These are phyloP conservation scores for Yarrowia osloensis DNA, from an alignment of 805 yeast genomes.

Conservation along the genomic window DNA sequence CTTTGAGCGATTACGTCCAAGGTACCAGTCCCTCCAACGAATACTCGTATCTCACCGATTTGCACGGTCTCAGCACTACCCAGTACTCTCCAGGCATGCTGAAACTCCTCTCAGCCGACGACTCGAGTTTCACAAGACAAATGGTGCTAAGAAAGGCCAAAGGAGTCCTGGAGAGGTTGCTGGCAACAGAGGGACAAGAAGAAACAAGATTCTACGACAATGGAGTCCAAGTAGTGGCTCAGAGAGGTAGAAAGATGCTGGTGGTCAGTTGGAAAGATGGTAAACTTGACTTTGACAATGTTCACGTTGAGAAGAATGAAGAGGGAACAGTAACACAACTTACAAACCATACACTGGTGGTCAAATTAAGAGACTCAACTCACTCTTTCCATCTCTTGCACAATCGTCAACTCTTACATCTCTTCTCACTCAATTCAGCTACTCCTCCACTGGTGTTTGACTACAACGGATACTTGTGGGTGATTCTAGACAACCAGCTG, in stretches of 20 bases:
- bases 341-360: neutral
- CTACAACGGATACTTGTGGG: slow-evolving; percentile 1
- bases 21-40: neutral
- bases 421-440: neutral
- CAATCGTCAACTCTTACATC: neutral
- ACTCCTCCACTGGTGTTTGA: neutral
- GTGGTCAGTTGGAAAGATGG: neutral
- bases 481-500: neutral
- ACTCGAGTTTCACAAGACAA: neutral
- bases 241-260: neutral
- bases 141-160: neutral
- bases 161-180: too few relatives aligned
- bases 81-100: neutral
- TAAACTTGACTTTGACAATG: neutral
- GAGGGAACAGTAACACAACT: neutral
- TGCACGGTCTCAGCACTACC: neutral
- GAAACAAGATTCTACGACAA: neutral
- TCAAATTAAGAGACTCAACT: neutral
- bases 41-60: neutral
- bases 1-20: too few relatives aligned
- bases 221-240: neutral
- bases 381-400: neutral
- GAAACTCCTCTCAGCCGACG: neutral
- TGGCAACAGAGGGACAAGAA: neutral
- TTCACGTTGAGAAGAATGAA: neutral